phyloP scores from a whole-genome alignment of 73 alveolate genomes.

The Tetrahymena elliotti region DNA sequence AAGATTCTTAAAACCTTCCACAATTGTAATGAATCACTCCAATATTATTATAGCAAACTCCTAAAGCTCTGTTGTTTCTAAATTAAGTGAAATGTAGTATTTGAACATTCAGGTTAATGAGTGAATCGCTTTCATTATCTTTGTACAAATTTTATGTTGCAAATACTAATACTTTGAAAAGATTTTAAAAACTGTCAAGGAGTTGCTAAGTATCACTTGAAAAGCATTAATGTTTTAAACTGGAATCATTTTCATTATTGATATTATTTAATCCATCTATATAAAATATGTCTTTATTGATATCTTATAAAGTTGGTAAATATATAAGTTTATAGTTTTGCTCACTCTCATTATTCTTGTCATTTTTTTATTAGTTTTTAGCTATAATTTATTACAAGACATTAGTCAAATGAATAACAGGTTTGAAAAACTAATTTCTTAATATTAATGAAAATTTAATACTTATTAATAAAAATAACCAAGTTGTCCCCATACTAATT shows the following conservation, averaged over 20 bases:
- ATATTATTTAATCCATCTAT: background rate
- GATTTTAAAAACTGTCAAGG: background rate
- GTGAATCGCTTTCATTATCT: background rate
- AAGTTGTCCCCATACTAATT: background rate
- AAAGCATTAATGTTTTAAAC: background rate
- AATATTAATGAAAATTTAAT: background rate
- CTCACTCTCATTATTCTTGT: too few species aligned
- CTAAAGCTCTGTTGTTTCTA: background rate
- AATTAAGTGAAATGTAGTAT: background rate
- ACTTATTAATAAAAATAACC: background rate
- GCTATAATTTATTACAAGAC: background rate
- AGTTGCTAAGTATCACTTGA: background rate
- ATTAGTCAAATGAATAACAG: background rate
- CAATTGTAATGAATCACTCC: background rate
- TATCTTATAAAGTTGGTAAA: background rate
- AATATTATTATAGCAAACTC: background rate
- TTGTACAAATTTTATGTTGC: too few species aligned
- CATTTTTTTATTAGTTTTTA: too few species aligned
- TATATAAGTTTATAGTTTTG: background rate
- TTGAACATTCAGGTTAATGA: background rate
- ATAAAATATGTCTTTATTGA: too few species aligned
- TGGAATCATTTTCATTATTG: too few species aligned
- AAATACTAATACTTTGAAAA: background rate
- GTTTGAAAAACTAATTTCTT: background rate
- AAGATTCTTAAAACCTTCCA: background rate